A percentile compares a stretch with the other conserved stretches of the same genome.
These are phyloP conservation scores for Aspergillus uvarum DNA, from an alignment of 2,329 filamentous ascomycete genomes.

Conservation along the genomic window DNA sequence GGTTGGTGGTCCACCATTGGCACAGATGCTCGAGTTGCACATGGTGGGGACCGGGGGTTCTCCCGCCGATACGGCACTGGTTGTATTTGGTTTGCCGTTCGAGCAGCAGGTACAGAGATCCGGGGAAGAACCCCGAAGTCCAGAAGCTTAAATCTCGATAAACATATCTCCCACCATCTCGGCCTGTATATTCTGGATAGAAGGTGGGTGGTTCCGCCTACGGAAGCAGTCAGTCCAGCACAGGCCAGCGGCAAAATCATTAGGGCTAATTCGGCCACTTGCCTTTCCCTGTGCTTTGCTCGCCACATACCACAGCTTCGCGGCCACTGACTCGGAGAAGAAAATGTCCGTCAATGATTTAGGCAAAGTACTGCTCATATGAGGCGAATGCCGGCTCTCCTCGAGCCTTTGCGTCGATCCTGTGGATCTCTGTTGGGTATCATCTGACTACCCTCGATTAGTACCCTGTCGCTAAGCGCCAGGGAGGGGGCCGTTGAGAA, in stretches of 20 bases:
- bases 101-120: conserved; percentile 45
- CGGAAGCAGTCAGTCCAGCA: background rate
- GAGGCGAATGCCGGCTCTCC: too few relatives aligned
- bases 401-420: too few relatives aligned
- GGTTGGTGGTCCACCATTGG: conserved; percentile 44
- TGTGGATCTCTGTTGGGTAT: too few relatives aligned
- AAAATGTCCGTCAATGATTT: conserved; percentile 5
- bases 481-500: too few relatives aligned
- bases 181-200: conserved; percentile 20
- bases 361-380: background rate
- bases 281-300: conserved; percentile 13
- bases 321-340: conserved; percentile 18
- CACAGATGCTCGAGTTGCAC: conserved; percentile 28
- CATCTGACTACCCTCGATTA: too few relatives aligned
- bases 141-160: conserved; percentile 47
- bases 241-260: too few relatives aligned
- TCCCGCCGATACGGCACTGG: conserved; percentile 9
- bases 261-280: too few relatives aligned
- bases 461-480: too few relatives aligned
- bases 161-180: conserved; percentile 32
- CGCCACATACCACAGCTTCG: conserved; percentile 27
- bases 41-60: conserved; percentile 5
- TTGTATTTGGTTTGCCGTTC: conserved; percentile 31
- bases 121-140: conserved; percentile 53
- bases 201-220: conserved; percentile 7